A percentile compares a stretch with the other conserved stretches of the same genome.
These are phyloP conservation scores for Kurtzmaniella quercitrusa DNA, from an alignment of 1,139 yeast genomes.

Conservation along the genomic window DNA sequence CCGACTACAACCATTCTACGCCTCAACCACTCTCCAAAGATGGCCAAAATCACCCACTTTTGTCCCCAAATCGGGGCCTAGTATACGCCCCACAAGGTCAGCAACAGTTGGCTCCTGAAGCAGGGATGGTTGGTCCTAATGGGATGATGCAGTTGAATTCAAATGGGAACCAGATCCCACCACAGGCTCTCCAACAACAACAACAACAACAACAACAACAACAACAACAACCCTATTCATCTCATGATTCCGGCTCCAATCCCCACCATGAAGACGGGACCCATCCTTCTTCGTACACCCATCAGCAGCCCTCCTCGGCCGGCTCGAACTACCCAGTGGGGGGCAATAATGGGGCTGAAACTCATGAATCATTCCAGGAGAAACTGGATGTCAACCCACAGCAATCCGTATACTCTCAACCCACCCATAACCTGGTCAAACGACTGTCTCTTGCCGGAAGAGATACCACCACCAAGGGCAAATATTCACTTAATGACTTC, in stretches of 20 bases:
- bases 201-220: neutral
- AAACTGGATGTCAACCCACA: neutral
- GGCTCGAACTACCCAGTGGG: constrained; percentile 5
- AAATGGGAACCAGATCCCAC: neutral
- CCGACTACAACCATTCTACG: neutral
- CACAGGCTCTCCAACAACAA: too few species aligned
- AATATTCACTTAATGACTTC: constrained; percentile 50
- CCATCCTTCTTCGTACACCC: constrained; percentile 1
- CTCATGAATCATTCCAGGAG: constrained; percentile 3
- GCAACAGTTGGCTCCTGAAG: neutral
- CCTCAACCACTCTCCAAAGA: neutral
- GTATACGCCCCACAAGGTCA: neutral
- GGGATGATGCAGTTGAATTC: neutral
- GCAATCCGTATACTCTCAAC: neutral
- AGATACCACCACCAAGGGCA: constrained; percentile 40
- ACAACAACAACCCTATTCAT: neutral
- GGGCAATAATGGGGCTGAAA: constrained; percentile 11
- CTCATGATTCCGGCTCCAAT: neutral
- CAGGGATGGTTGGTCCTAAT: neutral
- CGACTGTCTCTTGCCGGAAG: neutral
- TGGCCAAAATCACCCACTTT: neutral
- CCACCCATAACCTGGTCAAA: neutral
- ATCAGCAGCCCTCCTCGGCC: constrained; percentile 2
- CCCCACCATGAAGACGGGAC: neutral
- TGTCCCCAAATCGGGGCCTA: neutral